Base-by-base conservation (phyloP, 305 asterid genomes). In the Plantago lanceolata region DNA sequence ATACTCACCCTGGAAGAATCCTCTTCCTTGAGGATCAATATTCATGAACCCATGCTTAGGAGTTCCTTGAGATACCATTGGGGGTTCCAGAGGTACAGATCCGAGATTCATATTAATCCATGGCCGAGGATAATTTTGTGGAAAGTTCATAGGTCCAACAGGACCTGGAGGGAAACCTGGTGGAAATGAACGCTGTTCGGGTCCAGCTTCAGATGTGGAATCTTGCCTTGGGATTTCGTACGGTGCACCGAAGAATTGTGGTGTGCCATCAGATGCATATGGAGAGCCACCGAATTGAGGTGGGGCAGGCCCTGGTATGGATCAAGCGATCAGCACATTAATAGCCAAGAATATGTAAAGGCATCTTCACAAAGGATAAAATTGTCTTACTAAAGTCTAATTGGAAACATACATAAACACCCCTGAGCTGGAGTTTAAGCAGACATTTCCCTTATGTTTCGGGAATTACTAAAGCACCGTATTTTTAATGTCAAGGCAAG, bases 211-310 rank as follows among this genome's bases (percentile, higher is more conserved):
- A 59, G 82, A 75, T 19, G 73, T 73, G 48, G 89, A 74, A 73
- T 81, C 89, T 45, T 83, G 75, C 79, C 89, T 85, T 56, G 73
- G 48, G 71, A 78, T 79, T 74, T 84, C 95, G 59, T 85, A 80
- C 16, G 89, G 79, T 50, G 86, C 76, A 43, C 86, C 76, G 58
- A 79, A 84, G 71, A 67, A 84, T 71, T 83, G 96, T 58, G 79
- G 98, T 43, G 84, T 19, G 48, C 87, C 89, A 69, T 82, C 93
- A 48, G 93, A 65, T 61, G 73, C 66, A 72, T 79, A 86, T 21
- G 83, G 85, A 55, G 87, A 76, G 64, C 79, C 83, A 68, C 86
- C 85, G 50, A 81, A 85, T 70, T 84, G 95, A 68, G 90, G 85
- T 15, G 86, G 80, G 51, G 78, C 67, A 66, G 74, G 48, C 58